Conservation (phyloP, 257 asterid species). For the Ballota nigra region DNA sequence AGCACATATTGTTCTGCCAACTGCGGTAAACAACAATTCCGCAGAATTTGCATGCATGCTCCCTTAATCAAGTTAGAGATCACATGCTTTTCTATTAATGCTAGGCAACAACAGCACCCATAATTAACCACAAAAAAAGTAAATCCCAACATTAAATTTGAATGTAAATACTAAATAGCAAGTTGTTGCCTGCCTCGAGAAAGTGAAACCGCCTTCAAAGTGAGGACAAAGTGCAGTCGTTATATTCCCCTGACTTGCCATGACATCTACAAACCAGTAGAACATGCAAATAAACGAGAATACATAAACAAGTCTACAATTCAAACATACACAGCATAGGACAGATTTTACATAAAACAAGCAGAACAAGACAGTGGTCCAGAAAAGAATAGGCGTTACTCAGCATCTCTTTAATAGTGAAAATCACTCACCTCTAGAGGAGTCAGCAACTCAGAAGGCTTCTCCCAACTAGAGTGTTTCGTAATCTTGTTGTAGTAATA, state of each 20-base stretch:
- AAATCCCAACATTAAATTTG: constrained; percentile 44
- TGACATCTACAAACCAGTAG: constrained; percentile 88
- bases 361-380: constrained; percentile 36
- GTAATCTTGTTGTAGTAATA: constrained; percentile 87
- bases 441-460: constrained; percentile 94
- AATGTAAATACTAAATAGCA: constrained; percentile 56
- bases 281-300: constrained; percentile 86
- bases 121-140: constrained; percentile 30
- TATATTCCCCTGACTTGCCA: constrained; percentile 81
- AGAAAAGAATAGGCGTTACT: constrained; percentile 12
- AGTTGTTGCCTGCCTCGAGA: constrained; percentile 87
- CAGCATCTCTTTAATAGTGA: constrained; percentile 19
- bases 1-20: background rate
- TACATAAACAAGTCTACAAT: constrained; percentile 39
- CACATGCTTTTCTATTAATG: constrained; percentile 16
- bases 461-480: constrained; percentile 97
- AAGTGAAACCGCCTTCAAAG: constrained; percentile 84
- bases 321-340: constrained; percentile 39
- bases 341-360: constrained; percentile 27
- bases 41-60: too few species aligned
- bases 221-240: constrained; percentile 79
- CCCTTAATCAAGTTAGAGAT: constrained; percentile 7
- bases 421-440: constrained; percentile 80
- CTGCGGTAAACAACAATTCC: background rate
- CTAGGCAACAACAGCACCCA: constrained; percentile 33